phyloP scores from a whole-genome alignment of 2,329 filamentous ascomycete genomes.

The Clonostachys byssicola region DNA sequence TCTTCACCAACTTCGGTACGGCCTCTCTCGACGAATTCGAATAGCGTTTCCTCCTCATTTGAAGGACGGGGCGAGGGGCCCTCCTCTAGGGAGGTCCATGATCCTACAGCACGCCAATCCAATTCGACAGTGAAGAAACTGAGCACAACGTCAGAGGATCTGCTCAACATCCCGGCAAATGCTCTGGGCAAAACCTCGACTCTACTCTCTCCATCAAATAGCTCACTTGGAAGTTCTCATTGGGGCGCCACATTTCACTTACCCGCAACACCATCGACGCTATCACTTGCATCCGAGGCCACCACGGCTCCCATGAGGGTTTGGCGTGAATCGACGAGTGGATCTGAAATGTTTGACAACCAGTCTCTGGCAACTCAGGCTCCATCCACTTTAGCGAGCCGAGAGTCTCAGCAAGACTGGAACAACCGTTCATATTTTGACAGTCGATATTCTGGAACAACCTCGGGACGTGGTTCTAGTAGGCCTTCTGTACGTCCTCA shows the following conservation, averaged over 20 bases:
- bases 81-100: background rate
- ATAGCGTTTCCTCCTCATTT: too few species aligned
- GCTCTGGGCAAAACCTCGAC: background rate
- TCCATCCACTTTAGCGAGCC: too few species aligned
- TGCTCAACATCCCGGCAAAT: slow-evolving; percentile 1
- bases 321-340: too few species aligned
- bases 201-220: background rate
- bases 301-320: too few species aligned
- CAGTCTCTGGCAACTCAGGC: too few species aligned
- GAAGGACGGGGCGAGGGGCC: too few species aligned
- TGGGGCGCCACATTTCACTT: background rate
- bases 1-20: too few species aligned
- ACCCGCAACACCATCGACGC: background rate
- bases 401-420: too few species aligned
- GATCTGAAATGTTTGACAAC: too few species aligned
- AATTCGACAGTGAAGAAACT: background rate
- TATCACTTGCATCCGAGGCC: background rate
- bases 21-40: too few species aligned
- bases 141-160: slow-evolving; percentile 1
- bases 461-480: background rate
- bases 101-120: background rate
- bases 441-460: too few species aligned
- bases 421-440: too few species aligned
- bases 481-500: slow-evolving; percentile 1
- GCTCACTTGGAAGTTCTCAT: background rate